Base-by-base conservation (phyloP, 2,329 filamentous ascomycete species). In the Thielaviopsis punctulata region DNA sequence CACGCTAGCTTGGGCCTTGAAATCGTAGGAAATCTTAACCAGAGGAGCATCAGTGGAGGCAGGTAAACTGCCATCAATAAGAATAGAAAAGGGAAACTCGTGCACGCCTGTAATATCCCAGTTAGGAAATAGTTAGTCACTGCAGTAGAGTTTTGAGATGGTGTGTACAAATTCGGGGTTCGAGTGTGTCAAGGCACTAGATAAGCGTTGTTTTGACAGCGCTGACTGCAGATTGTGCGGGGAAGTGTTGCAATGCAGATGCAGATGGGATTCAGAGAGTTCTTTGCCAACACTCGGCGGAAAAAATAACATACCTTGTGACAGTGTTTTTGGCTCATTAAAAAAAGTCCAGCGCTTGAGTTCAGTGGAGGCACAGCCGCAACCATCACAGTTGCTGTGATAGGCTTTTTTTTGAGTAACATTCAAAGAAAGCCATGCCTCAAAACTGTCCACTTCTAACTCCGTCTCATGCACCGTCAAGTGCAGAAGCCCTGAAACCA, bases 1-100 rank as follows among this genome's bases (percentile, higher is more conserved):
- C 33, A 79, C 70, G 10, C 76, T 73, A 52, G 79, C 78, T 50
- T 79, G 76, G 49, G 84, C 84, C 57, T 75, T 73, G 60, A 96
- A 81, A 58, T 80, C 77, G 69, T 96, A 96, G 57, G 85, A 74
- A 56, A 96, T 80, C 53, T 73, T 73, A 18, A 82, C 76, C 48
- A 95, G 68, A 6, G 77, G 70, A 51, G 84, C 84, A 62, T 89
- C 81, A 61, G 85, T 86, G 43, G 80, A 84, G 2, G 87, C 85
- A 2, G 90, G 89, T n/a, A 95, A 75, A 61, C 90, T 76, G 19
- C 92, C 92, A 1, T 81, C 79, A 45, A 98, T 76, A 49, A 95
- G 73, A 59, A 87, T 82, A 59, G 87, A 94, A 66, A 95, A 95
- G 48, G 92, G 90, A 63, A 89, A 93, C 45, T 79, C 73, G 65